Evolutionary conservation across 129 eudicot species (phyloP), one percentile per base, ranked within the genome.

Genomic region (Lonicera japonica): DNA sequence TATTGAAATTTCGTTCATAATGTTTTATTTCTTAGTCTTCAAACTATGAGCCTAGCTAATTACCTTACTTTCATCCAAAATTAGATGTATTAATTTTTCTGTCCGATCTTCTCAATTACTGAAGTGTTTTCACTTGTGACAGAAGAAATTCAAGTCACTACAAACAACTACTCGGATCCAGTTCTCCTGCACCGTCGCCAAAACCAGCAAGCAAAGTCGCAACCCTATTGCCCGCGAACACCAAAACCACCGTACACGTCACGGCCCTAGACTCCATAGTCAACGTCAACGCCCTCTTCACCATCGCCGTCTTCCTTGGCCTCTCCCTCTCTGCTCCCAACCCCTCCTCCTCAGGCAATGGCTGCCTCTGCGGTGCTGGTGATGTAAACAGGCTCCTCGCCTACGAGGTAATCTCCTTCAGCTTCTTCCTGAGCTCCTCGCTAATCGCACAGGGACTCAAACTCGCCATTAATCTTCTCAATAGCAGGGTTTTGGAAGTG

Each of bases 251-350:
- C 70, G 76, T 82, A 24, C 87, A 77, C 61, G 83, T 82, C 45
- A 82, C 87, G 4, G 87, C 83, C n/a, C 68, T 82, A 2, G 87
- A 82, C 64, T 83, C 83, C 5, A 71, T 82, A 20, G 87, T 77
- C 0, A 81, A 81, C 65, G 83, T 81, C 14, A 81, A 81, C 71
- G 76, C 86, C 0, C 80, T 77, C 63, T 81, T 81, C 86, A 81
- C 86, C 0, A 73, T 81, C 39, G 83, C 86, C 39, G 77, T 77
- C 39, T 81, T 81, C 59, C 78, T 81, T 25, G 86, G 86, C 18
- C 86, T 81, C 21, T 72, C 86, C 5, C 66, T 77, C 59, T 75
- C 83, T 0, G 78, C 73, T 53, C 75, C 63, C 48, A 77, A 80
- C 71, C 75, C 76, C n/a, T 1, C 36, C 51, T 45, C 16, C 1